A percentile compares a stretch with the other conserved stretches of the same genome.
phyloP scores from a whole-genome alignment of 495 filamentous ascomycete species.

The Trichoderma erinaceum region DNA sequence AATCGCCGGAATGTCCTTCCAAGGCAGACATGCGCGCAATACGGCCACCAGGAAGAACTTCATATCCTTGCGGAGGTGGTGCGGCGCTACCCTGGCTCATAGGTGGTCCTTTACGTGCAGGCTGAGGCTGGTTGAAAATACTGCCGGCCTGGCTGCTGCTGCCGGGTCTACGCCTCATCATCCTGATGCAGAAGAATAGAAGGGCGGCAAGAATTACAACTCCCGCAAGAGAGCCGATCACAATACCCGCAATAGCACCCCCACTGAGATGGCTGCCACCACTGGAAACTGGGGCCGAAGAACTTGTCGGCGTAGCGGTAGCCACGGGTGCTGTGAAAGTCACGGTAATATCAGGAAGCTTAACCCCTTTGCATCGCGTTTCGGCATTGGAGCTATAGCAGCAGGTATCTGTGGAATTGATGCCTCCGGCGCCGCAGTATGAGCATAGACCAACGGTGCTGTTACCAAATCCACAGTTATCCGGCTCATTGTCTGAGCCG shows the following conservation, averaged over 20 bases:
- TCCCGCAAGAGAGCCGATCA: constrained; percentile 71
- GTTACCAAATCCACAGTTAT: constrained; percentile 78
- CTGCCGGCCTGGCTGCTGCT: constrained; percentile 48
- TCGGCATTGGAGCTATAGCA: constrained; percentile 76
- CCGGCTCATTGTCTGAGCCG: constrained; percentile 71
- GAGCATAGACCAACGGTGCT: constrained; percentile 82
- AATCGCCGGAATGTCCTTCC: constrained; percentile 59
- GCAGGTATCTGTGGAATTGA: constrained; percentile 92
- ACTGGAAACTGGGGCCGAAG: neutral
- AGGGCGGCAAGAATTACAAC: constrained; percentile 60
- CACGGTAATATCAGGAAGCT: constrained; percentile 67
- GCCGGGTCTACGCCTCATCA: constrained; percentile 51
- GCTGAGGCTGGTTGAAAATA: constrained; percentile 82
- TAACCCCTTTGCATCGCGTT: constrained; percentile 61
- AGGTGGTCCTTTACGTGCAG: constrained; percentile 54
- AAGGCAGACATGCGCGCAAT: constrained; percentile 95
- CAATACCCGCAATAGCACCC: constrained; percentile 84
- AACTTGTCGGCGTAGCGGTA: constrained; percentile 37
- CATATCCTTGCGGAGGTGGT: constrained; percentile 54
- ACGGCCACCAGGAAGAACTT: constrained; percentile 76
- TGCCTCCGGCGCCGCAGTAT: constrained; percentile 74
- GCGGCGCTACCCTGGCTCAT: constrained; percentile 28
- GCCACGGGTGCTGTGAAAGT: constrained; percentile 53
- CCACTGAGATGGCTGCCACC: constrained; percentile 56
- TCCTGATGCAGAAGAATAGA: constrained; percentile 53